Evolutionary conservation across 2,329 filamentous ascomycete species (phyloP).

Genomic region (Calycina herbarum): DNA sequence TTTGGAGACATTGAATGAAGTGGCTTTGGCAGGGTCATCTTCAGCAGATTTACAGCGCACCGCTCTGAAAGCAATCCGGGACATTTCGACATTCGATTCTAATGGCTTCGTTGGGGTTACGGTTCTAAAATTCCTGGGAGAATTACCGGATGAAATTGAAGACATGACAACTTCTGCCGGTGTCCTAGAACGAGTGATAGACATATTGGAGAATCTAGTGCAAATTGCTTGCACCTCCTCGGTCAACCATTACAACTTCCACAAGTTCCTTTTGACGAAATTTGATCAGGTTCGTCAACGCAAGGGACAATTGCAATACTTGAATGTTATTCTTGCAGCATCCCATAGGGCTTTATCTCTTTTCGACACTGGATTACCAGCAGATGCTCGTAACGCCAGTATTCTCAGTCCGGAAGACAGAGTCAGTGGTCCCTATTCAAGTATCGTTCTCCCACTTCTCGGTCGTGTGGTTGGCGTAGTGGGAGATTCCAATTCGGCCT

Average conservation of each 20-base stretch:
- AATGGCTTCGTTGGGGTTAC: slow-evolving; percentile 29
- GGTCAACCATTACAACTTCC: slow-evolving; percentile 5
- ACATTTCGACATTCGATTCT: slow-evolving; percentile 29
- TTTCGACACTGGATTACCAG: slow-evolving; percentile 25
- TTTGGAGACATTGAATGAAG: slow-evolving; percentile 29
- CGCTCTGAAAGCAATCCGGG: slow-evolving; percentile 27
- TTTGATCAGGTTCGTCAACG: slow-evolving; percentile 3
- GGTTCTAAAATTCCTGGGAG: slow-evolving; percentile 28
- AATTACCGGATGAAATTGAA: slow-evolving; percentile 24
- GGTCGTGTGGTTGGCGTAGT: slow-evolving; percentile 8
- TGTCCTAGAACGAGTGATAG: slow-evolving; percentile 16
- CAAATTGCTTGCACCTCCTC: slow-evolving; percentile 4
- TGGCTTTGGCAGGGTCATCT: slow-evolving; percentile 20
- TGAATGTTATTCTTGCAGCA: slow-evolving; percentile 28
- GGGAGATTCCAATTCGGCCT: not conserved
- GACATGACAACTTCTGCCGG: not conserved
- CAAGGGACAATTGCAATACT: slow-evolving; percentile 26
- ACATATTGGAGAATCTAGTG: slow-evolving; percentile 8
- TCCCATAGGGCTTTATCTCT: slow-evolving; percentile 26
- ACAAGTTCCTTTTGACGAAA: slow-evolving; percentile 2
- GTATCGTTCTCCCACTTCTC: slow-evolving; percentile 8
- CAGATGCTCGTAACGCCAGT: not conserved
- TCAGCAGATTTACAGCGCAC: slow-evolving; percentile 23
- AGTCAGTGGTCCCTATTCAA: slow-evolving; percentile 2
- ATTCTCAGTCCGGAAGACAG: slow-evolving; percentile 1